Evolutionary conservation across 768 basidiomycete species (phyloP).

Genomic region (Collybiopsis luxurians): DNA sequence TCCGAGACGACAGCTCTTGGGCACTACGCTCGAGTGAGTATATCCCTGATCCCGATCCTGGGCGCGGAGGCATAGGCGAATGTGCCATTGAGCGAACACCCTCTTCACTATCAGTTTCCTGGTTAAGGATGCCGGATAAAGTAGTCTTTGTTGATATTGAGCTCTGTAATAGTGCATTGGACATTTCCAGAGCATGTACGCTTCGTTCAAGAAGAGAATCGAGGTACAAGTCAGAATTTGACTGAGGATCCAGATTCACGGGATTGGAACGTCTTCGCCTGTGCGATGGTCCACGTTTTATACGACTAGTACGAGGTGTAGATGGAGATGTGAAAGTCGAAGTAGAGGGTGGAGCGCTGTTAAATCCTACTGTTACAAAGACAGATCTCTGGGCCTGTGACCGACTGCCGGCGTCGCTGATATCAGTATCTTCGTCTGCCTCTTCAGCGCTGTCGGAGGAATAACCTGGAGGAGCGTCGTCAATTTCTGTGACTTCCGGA

Average conservation of each 20-base stretch:
- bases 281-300: conserved; percentile 10
- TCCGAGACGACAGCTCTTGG: conserved; percentile 49
- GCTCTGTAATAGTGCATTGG: conserved; percentile 73
- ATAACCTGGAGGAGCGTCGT: conserved; percentile 61
- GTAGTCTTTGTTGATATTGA: conserved; percentile 71
- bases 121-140: conserved; percentile 25
- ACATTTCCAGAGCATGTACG: conserved; percentile 84
- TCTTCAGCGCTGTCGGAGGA: conserved; percentile 79
- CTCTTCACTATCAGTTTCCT: conserved; percentile 1
- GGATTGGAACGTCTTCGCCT: background rate
- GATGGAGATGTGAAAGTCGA: conserved; percentile 12
- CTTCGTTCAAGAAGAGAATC: conserved; percentile 81
- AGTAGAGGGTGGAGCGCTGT: conserved; percentile 13
- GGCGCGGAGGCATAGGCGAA: conserved; percentile 27
- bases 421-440: conserved; percentile 66
- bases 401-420: conserved; percentile 5
- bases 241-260: conserved; percentile 3
- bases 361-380: background rate
- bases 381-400: background rate
- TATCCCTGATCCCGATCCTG: conserved; percentile 44
- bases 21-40: conserved; percentile 48
- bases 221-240: conserved; percentile 50
- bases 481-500: background rate
- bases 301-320: conserved; percentile 17
- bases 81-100: background rate